phyloP scores from a whole-genome alignment of 1,139 yeast genomes.

The Kodamaea plutei region DNA sequence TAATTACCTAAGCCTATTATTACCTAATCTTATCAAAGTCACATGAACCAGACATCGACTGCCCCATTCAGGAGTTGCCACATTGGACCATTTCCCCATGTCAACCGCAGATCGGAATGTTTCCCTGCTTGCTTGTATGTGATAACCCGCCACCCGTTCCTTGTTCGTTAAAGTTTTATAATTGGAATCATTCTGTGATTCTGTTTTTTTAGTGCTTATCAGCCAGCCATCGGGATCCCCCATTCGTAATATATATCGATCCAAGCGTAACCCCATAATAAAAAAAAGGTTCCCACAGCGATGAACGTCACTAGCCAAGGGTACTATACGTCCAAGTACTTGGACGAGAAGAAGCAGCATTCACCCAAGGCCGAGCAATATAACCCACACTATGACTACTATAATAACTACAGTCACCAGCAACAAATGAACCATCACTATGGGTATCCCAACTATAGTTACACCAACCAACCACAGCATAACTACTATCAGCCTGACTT shows the following conservation, averaged over 20 bases:
- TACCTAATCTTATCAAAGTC: too few relatives aligned
- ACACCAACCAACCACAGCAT: conserved; percentile 1
- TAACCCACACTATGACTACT: conserved; percentile 3
- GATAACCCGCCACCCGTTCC: too few relatives aligned
- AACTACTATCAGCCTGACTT: background rate
- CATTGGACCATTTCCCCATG: too few relatives aligned
- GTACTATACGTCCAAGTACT: conserved; percentile 20
- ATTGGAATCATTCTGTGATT: too few relatives aligned
- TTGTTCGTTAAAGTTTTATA: too few relatives aligned
- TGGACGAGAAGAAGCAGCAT: conserved; percentile 13
- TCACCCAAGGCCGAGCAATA: conserved; percentile 11
- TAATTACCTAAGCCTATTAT: too few relatives aligned
- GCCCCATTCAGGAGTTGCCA: too few relatives aligned
- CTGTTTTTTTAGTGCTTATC: too few relatives aligned
- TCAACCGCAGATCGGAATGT: too few relatives aligned
- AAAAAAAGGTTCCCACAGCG: too few relatives aligned
- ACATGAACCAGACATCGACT: too few relatives aligned
- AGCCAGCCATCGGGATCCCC: conserved; percentile 5
- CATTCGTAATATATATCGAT: background rate
- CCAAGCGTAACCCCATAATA: background rate
- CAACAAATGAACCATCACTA: conserved; percentile 1
- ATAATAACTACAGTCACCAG: background rate
- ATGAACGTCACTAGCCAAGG: conserved; percentile 24
- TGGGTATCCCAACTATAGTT: conserved; percentile 2
- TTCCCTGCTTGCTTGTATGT: too few relatives aligned